These are phyloP conservation scores for Yarrowia deformans DNA, from an alignment of 805 yeast genomes.

Conservation along the genomic window DNA sequence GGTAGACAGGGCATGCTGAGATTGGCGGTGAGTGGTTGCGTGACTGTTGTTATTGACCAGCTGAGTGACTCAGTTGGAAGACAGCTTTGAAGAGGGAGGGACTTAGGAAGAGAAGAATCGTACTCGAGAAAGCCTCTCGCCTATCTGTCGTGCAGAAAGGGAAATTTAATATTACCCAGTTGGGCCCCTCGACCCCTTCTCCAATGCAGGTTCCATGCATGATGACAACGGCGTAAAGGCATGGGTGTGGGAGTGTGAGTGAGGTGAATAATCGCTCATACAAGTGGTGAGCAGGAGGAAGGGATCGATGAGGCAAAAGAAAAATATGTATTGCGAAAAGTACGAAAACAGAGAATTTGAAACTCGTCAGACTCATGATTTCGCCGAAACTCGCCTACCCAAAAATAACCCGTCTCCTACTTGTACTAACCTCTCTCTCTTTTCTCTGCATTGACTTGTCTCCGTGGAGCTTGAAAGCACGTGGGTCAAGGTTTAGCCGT, in stretches of 20 bases:
- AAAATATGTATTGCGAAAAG: too few species aligned
- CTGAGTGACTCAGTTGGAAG: too few species aligned
- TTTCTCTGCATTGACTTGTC: background rate
- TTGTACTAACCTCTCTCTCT: too few species aligned
- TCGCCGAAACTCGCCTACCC: too few species aligned
- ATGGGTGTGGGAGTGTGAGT: background rate
- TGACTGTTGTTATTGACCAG: too few species aligned
- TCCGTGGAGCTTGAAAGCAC: conserved; percentile 16
- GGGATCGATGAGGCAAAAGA: too few species aligned
- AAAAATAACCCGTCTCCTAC: too few species aligned
- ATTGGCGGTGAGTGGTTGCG: background rate
- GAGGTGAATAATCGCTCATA: background rate
- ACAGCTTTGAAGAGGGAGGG: too few species aligned
- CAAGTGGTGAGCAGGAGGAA: too few species aligned
- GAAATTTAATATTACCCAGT: background rate
- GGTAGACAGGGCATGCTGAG: conserved; percentile 12
- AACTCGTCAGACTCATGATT: too few species aligned
- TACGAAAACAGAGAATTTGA: too few species aligned
- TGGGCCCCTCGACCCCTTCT: background rate
- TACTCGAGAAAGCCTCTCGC: background rate
- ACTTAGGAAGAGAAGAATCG: background rate
- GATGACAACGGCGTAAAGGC: background rate
- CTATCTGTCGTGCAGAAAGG: background rate
- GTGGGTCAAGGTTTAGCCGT: conserved; percentile 9
- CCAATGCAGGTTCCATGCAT: conserved; percentile 2